Conservation (phyloP, 495 filamentous ascomycete species). For the Articulospora tetracladia region DNA sequence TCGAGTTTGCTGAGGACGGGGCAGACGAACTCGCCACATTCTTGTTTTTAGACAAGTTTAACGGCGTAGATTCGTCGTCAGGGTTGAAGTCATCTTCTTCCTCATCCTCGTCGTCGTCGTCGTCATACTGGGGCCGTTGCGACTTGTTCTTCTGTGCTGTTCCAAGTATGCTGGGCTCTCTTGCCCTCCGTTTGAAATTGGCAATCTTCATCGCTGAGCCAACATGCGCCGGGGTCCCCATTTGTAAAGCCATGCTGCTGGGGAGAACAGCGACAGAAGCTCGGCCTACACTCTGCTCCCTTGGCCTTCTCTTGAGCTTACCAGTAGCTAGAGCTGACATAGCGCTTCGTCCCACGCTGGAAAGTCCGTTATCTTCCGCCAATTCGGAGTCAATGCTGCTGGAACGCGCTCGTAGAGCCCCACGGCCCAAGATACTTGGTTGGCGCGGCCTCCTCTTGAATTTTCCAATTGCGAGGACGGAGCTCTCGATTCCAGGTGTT, state of each 20-base stretch:
- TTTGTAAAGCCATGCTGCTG: conserved; percentile 19
- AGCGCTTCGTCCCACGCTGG: conserved; percentile 16
- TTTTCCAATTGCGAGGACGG: conserved; percentile 16
- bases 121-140: conserved; percentile 38
- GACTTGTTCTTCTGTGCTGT: conserved; percentile 52
- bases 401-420: conserved; percentile 14
- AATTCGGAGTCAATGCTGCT: conserved; percentile 25
- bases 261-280: not conserved
- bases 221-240: conserved; percentile 19
- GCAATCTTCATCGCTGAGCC: conserved; percentile 23
- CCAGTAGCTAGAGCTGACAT: conserved; percentile 1
- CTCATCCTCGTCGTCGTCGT: conserved; percentile 44
- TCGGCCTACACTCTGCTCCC: conserved; percentile 14
- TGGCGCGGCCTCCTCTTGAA: conserved; percentile 23
- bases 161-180: conserved; percentile 66
- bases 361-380: conserved; percentile 17
- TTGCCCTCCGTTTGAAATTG: conserved; percentile 61
- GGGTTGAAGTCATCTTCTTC: conserved; percentile 57
- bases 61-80: conserved; percentile 63
- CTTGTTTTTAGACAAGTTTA: conserved; percentile 37
- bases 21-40: conserved; percentile 10
- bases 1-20: conserved; percentile 24
- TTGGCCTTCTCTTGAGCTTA: conserved; percentile 1
- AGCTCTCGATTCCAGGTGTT: conserved; percentile 19
- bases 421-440: conserved; percentile 21